A percentile compares a stretch with the other conserved stretches of the same genome.
These are phyloP conservation scores for Colletotrichum spaethianum DNA, from an alignment of 2,329 filamentous ascomycete genomes.

Conservation along the genomic window DNA sequence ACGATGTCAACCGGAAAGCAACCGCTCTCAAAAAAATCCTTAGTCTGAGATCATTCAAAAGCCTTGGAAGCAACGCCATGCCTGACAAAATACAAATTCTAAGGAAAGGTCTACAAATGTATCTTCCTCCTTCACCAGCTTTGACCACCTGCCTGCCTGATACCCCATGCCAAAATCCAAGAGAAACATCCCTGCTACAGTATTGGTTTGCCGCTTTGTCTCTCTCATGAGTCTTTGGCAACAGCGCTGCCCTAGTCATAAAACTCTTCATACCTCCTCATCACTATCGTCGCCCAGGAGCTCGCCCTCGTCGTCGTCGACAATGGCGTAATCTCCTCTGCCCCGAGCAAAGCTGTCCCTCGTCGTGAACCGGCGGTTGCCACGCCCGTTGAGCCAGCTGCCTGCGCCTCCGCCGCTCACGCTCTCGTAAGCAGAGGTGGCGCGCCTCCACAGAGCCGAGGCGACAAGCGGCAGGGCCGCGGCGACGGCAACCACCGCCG, in stretches of 20 bases:
- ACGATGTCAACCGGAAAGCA: not conserved
- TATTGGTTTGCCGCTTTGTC: not conserved
- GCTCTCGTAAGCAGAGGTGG: constrained; percentile 65
- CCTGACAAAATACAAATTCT: constrained; percentile 16
- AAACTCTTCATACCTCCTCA: constrained; percentile 75
- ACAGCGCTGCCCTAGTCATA: not conserved
- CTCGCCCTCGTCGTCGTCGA: constrained; percentile 95
- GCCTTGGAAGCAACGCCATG: constrained; percentile 19
- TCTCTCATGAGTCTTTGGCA: not conserved
- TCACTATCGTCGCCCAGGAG: constrained; percentile 94
- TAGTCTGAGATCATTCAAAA: not conserved
- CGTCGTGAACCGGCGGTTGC: constrained; percentile 83
- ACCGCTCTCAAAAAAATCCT: too few species aligned
- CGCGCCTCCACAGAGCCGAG: constrained; percentile 80
- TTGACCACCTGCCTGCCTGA: not conserved
- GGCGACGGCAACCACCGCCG: constrained; percentile 73
- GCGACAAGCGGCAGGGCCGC: constrained; percentile 79
- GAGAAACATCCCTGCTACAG: constrained; percentile 25
- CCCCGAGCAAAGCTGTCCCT: constrained; percentile 90
- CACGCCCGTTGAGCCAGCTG: constrained; percentile 68
- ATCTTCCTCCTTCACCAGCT: not conserved
- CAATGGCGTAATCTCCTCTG: constrained; percentile 87
- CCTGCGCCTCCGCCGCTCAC: constrained; percentile 65
- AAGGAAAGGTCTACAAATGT: constrained; percentile 19
- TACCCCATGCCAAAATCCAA: constrained; percentile 25